phyloP scores from a whole-genome alignment of 768 basidiomycete species.

The Auricularia auricula-judae region DNA sequence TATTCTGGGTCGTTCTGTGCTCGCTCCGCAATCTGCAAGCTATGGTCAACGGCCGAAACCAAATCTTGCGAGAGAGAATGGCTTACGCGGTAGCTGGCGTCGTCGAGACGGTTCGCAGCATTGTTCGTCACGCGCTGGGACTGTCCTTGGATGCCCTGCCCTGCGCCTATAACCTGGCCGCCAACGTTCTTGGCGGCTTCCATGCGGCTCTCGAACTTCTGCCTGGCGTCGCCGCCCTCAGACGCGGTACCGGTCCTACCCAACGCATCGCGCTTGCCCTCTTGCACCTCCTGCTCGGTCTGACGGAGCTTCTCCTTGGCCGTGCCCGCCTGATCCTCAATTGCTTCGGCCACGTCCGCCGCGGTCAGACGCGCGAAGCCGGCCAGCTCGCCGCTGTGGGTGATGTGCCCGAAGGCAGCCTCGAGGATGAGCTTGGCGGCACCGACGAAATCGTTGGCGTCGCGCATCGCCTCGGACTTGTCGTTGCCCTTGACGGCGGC shows the following conservation, averaged over 20 bases:
- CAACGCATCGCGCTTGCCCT: constrained; percentile 45
- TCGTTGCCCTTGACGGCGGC: constrained; percentile 16
- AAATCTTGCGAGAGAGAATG: neutral
- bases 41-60: neutral
- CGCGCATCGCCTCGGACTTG: constrained; percentile 35
- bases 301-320: constrained; percentile 44
- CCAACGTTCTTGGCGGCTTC: constrained; percentile 51
- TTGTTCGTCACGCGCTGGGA: constrained; percentile 35
- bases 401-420: constrained; percentile 40
- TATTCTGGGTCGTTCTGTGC: constrained; percentile 54
- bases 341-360: constrained; percentile 52
- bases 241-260: constrained; percentile 38
- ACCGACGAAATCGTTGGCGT: constrained; percentile 37
- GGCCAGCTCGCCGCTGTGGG: constrained; percentile 42
- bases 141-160: constrained; percentile 31
- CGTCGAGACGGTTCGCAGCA: constrained; percentile 32
- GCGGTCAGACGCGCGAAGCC: constrained; percentile 54
- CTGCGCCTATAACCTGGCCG: constrained; percentile 41
- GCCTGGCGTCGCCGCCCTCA: constrained; percentile 40
- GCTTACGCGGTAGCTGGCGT: constrained; percentile 42
- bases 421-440: constrained; percentile 41
- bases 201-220: constrained; percentile 55
- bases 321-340: constrained; percentile 39
- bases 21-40: constrained; percentile 45
- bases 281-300: constrained; percentile 47